Conservation (phyloP, 2,329 filamentous ascomycete species). For the Drechmeria coniospora region DNA sequence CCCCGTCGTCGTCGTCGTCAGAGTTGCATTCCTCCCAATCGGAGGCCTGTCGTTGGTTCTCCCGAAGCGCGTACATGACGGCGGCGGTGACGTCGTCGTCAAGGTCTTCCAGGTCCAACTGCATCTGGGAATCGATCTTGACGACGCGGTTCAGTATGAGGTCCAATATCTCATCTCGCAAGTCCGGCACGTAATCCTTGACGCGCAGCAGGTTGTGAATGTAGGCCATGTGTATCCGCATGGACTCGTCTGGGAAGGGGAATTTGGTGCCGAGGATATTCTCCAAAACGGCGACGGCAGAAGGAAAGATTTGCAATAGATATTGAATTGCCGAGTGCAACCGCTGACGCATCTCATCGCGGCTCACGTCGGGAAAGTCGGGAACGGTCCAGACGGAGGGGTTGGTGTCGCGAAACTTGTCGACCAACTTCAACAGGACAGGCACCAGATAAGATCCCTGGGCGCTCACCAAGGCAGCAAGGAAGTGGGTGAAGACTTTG, state of each 20-base stretch:
- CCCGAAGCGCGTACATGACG: slow-evolving; percentile 38
- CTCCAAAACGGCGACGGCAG: slow-evolving; percentile 55
- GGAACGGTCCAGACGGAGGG: slow-evolving; percentile 30
- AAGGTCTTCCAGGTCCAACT: slow-evolving; percentile 80
- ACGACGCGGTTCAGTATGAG: slow-evolving; percentile 76
- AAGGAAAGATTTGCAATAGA: slow-evolving; percentile 67
- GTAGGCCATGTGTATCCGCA: slow-evolving; percentile 71
- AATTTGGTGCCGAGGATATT: slow-evolving; percentile 54
- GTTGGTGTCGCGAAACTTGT: slow-evolving; percentile 49
- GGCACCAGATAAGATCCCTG: slow-evolving; percentile 63
- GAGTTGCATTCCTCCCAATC: slow-evolving; percentile 36
- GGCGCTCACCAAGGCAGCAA: slow-evolving; percentile 62
- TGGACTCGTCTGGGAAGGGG: slow-evolving; percentile 61
- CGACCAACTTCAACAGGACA: slow-evolving; percentile 67
- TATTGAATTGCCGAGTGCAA: slow-evolving; percentile 64
- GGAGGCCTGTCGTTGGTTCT: slow-evolving; percentile 9
- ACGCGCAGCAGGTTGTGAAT: slow-evolving; percentile 70
- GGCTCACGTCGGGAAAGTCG: slow-evolving; percentile 43
- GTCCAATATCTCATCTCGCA: slow-evolving; percentile 67
- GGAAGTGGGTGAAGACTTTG: slow-evolving; percentile 50
- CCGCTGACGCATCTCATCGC: slow-evolving; percentile 52
- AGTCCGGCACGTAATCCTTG: slow-evolving; percentile 59
- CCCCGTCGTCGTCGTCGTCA: slow-evolving; percentile 51
- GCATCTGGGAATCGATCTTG: slow-evolving; percentile 90
- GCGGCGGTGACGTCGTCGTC: slow-evolving; percentile 75